Conservation (phyloP, 345 rosid species). For the Stellera chamaejasme region DNA sequence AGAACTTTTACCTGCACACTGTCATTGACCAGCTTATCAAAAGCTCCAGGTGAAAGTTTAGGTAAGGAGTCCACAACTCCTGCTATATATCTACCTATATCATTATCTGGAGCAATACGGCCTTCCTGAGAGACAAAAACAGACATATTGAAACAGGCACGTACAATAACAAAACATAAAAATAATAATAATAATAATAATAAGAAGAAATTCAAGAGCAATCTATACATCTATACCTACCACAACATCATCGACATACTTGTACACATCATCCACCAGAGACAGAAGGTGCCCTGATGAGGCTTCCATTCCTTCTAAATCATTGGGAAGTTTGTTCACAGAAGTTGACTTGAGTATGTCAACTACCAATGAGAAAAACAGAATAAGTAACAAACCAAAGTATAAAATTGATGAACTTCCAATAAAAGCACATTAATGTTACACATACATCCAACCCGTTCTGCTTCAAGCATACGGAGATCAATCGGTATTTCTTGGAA, state of each 20-base stretch:
- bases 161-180: constrained; percentile 6
- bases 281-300: constrained; percentile 65
- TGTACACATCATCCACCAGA: constrained; percentile 62
- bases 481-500: constrained; percentile 96
- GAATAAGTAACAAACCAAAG: background rate
- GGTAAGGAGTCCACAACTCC: constrained; percentile 71
- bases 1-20: constrained; percentile 61
- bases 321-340: constrained; percentile 83
- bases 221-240: constrained; percentile 28
- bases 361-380: constrained; percentile 23
- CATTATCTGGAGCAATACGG: constrained; percentile 53
- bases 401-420: too few relatives aligned
- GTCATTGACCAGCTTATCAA: constrained; percentile 84
- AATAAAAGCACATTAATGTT: background rate
- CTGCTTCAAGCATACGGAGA: constrained; percentile 93
- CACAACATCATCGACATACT: constrained; percentile 82
- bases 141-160: background rate
- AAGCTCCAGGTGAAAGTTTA: constrained; percentile 56
- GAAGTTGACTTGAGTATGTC: constrained; percentile 62
- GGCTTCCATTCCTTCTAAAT: constrained; percentile 97
- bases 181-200: background rate
- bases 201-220: too few relatives aligned
- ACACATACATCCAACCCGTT: constrained; percentile 86
- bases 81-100: constrained; percentile 61
- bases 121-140: constrained; percentile 51